Percentiles rank a stretch among this genome's conserved stretches.
phyloP scores from a whole-genome alignment of 495 filamentous ascomycete species.

The Penicillium daleae region DNA sequence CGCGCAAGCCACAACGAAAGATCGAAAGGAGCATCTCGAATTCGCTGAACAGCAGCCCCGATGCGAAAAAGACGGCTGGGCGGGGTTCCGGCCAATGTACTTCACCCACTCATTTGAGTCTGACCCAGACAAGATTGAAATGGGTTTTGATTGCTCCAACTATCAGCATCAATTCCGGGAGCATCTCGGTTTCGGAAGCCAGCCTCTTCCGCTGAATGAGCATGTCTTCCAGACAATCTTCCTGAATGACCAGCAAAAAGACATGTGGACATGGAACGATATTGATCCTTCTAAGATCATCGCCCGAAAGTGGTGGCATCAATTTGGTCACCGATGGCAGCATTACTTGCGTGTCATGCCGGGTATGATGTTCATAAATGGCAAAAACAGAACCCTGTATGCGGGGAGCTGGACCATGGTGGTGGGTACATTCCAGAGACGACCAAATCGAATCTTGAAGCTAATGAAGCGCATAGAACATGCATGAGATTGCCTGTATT shows the following conservation, averaged over 20 bases:
- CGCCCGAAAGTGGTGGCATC: constrained; percentile 80
- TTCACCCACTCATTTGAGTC: constrained; percentile 69
- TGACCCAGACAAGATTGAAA: constrained; percentile 73
- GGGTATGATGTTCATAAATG: constrained; percentile 81
- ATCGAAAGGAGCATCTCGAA: constrained; percentile 53
- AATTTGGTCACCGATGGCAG: constrained; percentile 79
- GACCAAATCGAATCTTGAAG: background rate
- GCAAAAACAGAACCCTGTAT: constrained; percentile 66
- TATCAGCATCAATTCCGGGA: constrained; percentile 82
- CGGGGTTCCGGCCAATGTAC: constrained; percentile 78
- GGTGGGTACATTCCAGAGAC: constrained; percentile 41
- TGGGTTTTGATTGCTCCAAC: constrained; percentile 85
- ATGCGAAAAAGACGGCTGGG: constrained; percentile 41
- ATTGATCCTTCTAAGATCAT: constrained; percentile 74
- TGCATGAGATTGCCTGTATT: constrained; percentile 79
- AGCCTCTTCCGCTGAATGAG: constrained; percentile 50
- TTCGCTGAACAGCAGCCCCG: constrained; percentile 52
- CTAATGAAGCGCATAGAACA: constrained; percentile 53
- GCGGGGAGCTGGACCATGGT: constrained; percentile 81
- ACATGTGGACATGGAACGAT: constrained; percentile 72
- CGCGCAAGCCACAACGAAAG: constrained; percentile 49
- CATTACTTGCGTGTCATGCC: constrained; percentile 79
- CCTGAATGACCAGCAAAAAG: constrained; percentile 66
- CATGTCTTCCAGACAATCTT: constrained; percentile 88
- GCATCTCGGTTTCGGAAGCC: constrained; percentile 40